phyloP scores from a whole-genome alignment of 108 stramenopile species.

The Hondaea fermentalgiana region DNA sequence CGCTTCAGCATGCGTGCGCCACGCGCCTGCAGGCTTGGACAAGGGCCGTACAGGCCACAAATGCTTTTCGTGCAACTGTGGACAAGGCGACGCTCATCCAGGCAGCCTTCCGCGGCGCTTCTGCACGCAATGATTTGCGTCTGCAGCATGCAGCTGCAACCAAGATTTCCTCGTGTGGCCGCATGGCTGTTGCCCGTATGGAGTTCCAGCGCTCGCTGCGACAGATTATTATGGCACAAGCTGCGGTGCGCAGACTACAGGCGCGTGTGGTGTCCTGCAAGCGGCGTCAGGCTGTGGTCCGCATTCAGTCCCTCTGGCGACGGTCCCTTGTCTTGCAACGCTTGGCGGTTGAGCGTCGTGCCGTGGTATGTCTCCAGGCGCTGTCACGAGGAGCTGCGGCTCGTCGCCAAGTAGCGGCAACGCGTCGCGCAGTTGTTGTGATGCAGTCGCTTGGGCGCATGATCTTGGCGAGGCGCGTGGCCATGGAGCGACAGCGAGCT shows the following conservation, averaged over 20 bases:
- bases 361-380: not conserved
- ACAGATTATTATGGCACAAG: not conserved
- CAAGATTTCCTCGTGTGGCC: not conserved
- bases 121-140: not conserved
- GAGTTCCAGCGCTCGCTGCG: not conserved
- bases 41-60: not conserved
- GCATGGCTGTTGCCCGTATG: not conserved
- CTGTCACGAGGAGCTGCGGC: not conserved
- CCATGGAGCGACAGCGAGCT: not conserved
- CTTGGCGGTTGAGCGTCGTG: not conserved
- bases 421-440: not conserved
- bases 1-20: not conserved
- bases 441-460: not conserved
- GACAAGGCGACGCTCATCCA: not conserved
- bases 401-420: not conserved
- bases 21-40: not conserved
- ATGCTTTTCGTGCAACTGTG: not conserved
- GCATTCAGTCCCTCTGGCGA: not conserved
- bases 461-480: not conserved
- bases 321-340: not conserved
- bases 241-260: not conserved
- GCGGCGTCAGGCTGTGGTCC: not conserved
- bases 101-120: not conserved
- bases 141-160: not conserved
- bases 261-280: not conserved